Base-by-base conservation (phyloP, 345 rosid genomes). In the Camelina laxa region DNA sequence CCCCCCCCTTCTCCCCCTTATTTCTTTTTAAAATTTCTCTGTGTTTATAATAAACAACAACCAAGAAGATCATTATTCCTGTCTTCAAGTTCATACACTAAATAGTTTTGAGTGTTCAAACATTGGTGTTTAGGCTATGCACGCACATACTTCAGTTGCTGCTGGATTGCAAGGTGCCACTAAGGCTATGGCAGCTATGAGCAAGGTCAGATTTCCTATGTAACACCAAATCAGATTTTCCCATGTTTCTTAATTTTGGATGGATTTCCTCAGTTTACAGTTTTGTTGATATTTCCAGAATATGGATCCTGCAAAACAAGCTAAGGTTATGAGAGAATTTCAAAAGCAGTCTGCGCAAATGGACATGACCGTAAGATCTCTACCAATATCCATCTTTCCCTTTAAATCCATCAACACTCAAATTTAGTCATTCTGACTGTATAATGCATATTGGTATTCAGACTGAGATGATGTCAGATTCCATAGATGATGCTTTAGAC, bases 391-490 rank as follows among this genome's bases (percentile, higher is more conserved):
- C 45, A 49, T 51, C 66, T 35, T 53, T 73, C 75, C 75, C 5
- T 77, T 22, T 55, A 16, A 60, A 45, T 54, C 4, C 30, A 10
- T 15, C 73, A 47, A 36, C 70, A 55, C 63, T 82, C 35, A 76
- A 12, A 24, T 45, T 27, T 27, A 51, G 16, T 22, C 30, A 11
- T 68, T 60, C 74, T 70, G 59, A 68, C 63, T 51, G 4, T 27
- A 27, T 4, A 41, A 22, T 38, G 15, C 47, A 39, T 72, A 16
- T 81, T 36, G 3, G 69, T 80, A 76, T 65, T 60, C 88, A 94
- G 99, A 86, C 89, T 38, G 97, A 95, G 81, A 92, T 92, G 97
- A 90, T 95, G 97, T 90, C 99, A 59, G 97, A 95, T 31, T 70
- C 93, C 53, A 90, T 95, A 74, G 97, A 95, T 67, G 96, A 87